Evolutionary conservation across 192 early-diverging fungal genomes (phyloP).

Genomic region (Coemansia reversa): DNA sequence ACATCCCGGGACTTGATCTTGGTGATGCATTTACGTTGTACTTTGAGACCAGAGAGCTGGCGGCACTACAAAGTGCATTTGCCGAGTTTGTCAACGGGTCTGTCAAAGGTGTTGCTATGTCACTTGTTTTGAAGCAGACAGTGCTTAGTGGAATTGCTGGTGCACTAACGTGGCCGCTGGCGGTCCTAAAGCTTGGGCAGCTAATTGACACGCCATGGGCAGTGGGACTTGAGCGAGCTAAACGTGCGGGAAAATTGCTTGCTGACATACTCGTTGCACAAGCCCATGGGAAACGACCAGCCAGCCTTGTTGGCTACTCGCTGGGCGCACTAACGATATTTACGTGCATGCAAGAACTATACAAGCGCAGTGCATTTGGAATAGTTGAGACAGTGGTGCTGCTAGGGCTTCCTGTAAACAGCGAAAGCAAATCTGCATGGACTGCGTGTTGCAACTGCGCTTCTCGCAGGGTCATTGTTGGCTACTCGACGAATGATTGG

Average conservation of each 20-base stretch:
- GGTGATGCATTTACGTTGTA: slow-evolving; percentile 55
- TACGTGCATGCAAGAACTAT: slow-evolving; percentile 67
- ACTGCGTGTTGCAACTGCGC: slow-evolving; percentile 59
- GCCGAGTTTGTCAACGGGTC: slow-evolving; percentile 37
- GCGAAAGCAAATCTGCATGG: slow-evolving; percentile 58
- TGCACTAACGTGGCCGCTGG: slow-evolving; percentile 51
- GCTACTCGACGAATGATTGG: slow-evolving; percentile 65
- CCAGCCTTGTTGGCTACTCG: slow-evolving; percentile 70
- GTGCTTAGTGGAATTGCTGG: slow-evolving; percentile 36
- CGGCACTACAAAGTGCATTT: slow-evolving; percentile 47
- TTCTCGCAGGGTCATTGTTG: slow-evolving; percentile 62
- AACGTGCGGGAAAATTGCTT: slow-evolving; percentile 61
- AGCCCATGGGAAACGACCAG: slow-evolving; percentile 63
- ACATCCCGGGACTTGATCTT: slow-evolving; percentile 31
- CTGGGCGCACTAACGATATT: slow-evolving; percentile 69
- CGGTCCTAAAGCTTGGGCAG: slow-evolving; percentile 47
- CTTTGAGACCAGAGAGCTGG: slow-evolving; percentile 53
- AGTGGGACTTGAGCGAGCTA: slow-evolving; percentile 62
- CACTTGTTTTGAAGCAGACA: slow-evolving; percentile 52
- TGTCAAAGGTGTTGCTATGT: slow-evolving; percentile 45
- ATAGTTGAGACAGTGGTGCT: slow-evolving; percentile 68
- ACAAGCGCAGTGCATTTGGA: slow-evolving; percentile 48
- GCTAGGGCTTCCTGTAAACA: slow-evolving; percentile 68
- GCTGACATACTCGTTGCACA: slow-evolving; percentile 46
- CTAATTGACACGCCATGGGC: slow-evolving; percentile 75